Evolutionary conservation across 768 basidiomycete genomes (phyloP), one percentile per base, ranked within the genome.

Genomic region (Dacryopinax primogenitus): DNA sequence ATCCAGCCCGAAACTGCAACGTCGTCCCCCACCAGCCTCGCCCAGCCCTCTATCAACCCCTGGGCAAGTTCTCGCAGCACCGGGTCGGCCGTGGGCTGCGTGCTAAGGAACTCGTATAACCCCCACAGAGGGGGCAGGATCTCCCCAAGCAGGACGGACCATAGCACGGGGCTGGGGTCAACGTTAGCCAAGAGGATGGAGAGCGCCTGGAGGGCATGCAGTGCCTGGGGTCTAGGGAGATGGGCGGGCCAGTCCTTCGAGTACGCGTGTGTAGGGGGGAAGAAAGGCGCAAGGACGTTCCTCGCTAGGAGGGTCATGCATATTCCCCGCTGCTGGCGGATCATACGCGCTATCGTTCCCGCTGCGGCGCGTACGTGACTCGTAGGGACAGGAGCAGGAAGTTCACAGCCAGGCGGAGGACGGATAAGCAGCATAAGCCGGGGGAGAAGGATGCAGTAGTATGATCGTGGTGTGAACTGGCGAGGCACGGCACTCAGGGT

Each of bases 21-120:
- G 4, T 75, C 68, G 3, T 74, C 70, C 35, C 78, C 78, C 0
- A 85, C 79, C 2, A 88, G 80, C 66, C 86, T 82, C 0, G 84
- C 90, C 92, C 91, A 95, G 0, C 87, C 86, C 2, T 78, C 72
- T 23, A 94, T 73, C 15, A 92, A 71, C 9, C 83, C 84, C 21
- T 75, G 78, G 1, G 89, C 75, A 1, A 80, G 78, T 69, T 85
- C 84, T 67, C 79, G 84, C 12, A 87, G 69, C 1, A 77, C 73
- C 0, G 89, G 87, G 72, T 92, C 88, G 2, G 85, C 79, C 1
- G 84, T 79, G 69, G 81, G 47, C 33, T 67, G 63, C 32, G 39
- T 74, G 32, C 84, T 80, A 9, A 92, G 70, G 65, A 83, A 76
- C 65, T 78, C 79, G 2, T 81, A 74, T 1, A 93, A 76, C 1